Evolutionary conservation across 1,284 basidiomycete genomes (phyloP).

Genomic region (Rhodotorula sp.): DNA sequence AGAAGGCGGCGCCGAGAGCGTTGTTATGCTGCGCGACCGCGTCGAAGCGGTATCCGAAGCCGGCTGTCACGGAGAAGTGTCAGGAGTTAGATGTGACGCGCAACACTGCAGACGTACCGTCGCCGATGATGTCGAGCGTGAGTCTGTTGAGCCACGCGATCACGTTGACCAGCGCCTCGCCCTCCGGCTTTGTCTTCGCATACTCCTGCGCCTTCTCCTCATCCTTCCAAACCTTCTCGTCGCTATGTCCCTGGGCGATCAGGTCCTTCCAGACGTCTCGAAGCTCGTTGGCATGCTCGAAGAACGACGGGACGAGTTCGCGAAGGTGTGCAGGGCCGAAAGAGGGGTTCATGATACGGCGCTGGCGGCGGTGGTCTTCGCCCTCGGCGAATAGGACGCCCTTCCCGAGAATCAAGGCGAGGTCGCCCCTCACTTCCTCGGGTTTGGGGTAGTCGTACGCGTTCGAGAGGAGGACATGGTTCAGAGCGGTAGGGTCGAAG

Average conservation of each 20-base stretch:
- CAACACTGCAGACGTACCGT: no score
- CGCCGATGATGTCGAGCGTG: conserved; percentile 47
- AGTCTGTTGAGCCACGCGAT: conserved; percentile 40
- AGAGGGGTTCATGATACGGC: conserved; percentile 52
- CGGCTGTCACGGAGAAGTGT: not conserved
- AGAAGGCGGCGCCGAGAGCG: conserved; percentile 43
- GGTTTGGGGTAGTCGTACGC: conserved; percentile 67
- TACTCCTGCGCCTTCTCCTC: conserved; percentile 10
- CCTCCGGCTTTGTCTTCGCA: conserved; percentile 1
- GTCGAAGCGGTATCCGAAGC: conserved; percentile 41
- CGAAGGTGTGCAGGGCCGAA: conserved; percentile 60
- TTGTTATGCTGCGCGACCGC: conserved; percentile 41
- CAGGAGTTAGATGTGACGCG: no score
- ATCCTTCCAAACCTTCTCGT: conserved; percentile 28
- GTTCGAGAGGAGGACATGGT: conserved; percentile 59
- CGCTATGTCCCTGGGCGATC: not conserved
- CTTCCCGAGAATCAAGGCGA: conserved; percentile 51
- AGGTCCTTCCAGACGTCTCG: conserved; percentile 18
- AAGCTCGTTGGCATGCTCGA: conserved; percentile 56
- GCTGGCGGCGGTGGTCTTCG: conserved; percentile 43
- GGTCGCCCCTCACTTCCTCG: conserved; percentile 58
- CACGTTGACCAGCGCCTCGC: conserved; percentile 41
- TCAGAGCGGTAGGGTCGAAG: conserved; percentile 60
- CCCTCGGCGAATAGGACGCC: conserved; percentile 50
- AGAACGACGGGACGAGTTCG: conserved; percentile 62